Evolutionary conservation across 352 stramenopile genomes (phyloP).

Genomic region (Phytophthora fragariaefolia): DNA sequence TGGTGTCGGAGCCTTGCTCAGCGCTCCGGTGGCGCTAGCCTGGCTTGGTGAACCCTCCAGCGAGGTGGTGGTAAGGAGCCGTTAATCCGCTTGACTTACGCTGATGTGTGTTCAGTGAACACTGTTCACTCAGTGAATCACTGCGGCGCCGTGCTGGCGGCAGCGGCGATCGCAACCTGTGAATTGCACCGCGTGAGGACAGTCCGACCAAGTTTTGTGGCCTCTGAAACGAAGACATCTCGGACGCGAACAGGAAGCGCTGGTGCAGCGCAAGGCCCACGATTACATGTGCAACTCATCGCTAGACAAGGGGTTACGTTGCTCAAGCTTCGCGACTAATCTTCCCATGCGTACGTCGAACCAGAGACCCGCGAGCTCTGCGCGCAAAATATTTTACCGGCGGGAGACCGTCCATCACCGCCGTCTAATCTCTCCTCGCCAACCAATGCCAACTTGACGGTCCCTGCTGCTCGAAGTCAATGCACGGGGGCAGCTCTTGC

Average conservation of each 20-base stretch:
- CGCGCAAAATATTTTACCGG: neutral
- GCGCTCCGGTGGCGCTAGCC: neutral
- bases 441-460: neutral
- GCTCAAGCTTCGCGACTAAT: too few relatives aligned
- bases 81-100: constrained; percentile 6
- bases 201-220: constrained; percentile 7
- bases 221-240: neutral
- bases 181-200: neutral
- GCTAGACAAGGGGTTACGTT: too few relatives aligned
- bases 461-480: neutral
- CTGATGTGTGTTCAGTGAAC: neutral
- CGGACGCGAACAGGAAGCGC: neutral
- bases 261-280: neutral
- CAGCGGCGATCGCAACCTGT: neutral
- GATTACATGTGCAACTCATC: too few relatives aligned
- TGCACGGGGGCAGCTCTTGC: too few relatives aligned
- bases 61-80: constrained; percentile 15
- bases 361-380: too few relatives aligned
- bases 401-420: too few relatives aligned
- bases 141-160: neutral
- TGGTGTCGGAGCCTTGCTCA: too few relatives aligned
- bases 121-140: too few relatives aligned
- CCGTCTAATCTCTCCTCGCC: neutral
- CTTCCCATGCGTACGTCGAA: too few relatives aligned
- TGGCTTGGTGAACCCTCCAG: too few relatives aligned